These are phyloP conservation scores for Chimonanthus praecox DNA, from an alignment of 164 flowering plant species.

Conservation along the genomic window DNA sequence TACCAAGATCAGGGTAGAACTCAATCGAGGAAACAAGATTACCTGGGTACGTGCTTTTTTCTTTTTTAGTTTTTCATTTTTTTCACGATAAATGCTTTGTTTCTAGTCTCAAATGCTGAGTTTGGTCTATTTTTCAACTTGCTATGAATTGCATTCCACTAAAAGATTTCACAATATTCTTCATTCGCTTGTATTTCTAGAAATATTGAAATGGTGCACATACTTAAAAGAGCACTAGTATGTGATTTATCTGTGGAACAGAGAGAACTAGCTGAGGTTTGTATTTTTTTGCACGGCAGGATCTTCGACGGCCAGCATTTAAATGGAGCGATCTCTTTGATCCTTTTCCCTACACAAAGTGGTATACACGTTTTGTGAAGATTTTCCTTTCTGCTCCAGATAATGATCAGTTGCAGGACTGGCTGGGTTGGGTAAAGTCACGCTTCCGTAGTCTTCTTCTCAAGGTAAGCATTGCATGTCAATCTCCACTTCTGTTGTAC, in stretches of 20 bases:
- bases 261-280: too few species aligned
- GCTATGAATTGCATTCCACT: background rate
- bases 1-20: slow-evolving; percentile 37
- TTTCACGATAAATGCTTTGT: background rate
- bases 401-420: slow-evolving; percentile 34
- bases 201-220: too few species aligned
- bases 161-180: background rate
- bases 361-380: slow-evolving; percentile 37
- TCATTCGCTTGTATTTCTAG: background rate
- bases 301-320: slow-evolving; percentile 27
- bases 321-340: slow-evolving; percentile 44
- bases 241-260: too few species aligned
- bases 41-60: slow-evolving; percentile 29
- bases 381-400: slow-evolving; percentile 34
- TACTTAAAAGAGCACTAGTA: too few species aligned
- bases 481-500: background rate
- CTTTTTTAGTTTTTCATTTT: background rate
- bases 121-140: background rate
- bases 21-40: slow-evolving; percentile 32
- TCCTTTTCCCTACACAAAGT: slow-evolving; percentile 35
- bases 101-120: background rate
- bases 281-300: slow-evolving; percentile 22
- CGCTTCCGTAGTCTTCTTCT: slow-evolving; percentile 44
- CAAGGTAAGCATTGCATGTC: slow-evolving; percentile 29
- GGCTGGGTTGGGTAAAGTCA: slow-evolving; percentile 68